Percentiles rank a stretch among this genome's conserved stretches.
Conservation (phyloP, 371 early-diverging fungal species). For the Saksenaea oblongispora region DNA sequence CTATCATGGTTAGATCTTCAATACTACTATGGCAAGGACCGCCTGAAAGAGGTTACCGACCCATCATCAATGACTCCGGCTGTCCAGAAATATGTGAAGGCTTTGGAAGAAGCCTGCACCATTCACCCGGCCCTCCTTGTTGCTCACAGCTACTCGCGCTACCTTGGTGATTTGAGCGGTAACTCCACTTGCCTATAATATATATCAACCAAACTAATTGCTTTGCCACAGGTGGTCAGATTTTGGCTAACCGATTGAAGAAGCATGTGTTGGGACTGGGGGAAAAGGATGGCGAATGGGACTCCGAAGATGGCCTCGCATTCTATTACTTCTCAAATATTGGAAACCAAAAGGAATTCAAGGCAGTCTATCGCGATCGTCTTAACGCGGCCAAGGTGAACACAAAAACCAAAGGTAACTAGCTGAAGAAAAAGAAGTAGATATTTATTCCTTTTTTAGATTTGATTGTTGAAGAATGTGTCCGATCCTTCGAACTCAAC, state of each 20-base stretch:
- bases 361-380: slow-evolving; percentile 56
- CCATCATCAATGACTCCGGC: slow-evolving; percentile 54
- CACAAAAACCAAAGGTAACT: slow-evolving; percentile 32
- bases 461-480: slow-evolving; percentile 43
- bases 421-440: neutral
- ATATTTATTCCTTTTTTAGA: slow-evolving; percentile 13
- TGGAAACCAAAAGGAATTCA: slow-evolving; percentile 59
- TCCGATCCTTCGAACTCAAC: slow-evolving; percentile 46
- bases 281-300: slow-evolving; percentile 41
- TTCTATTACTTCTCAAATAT: slow-evolving; percentile 56
- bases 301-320: slow-evolving; percentile 45
- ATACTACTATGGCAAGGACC: slow-evolving; percentile 55
- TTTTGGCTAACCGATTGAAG: slow-evolving; percentile 55
- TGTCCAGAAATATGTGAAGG: slow-evolving; percentile 47
- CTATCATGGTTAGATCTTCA: slow-evolving; percentile 40
- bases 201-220: neutral
- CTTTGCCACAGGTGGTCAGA: slow-evolving; percentile 55
- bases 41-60: slow-evolving; percentile 34
- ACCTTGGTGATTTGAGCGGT: slow-evolving; percentile 64
- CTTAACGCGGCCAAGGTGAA: slow-evolving; percentile 47
- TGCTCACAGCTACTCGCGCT: slow-evolving; percentile 64
- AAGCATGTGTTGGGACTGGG: slow-evolving; percentile 43
- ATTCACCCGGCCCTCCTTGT: slow-evolving; percentile 55
- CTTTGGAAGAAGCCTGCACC: slow-evolving; percentile 48
- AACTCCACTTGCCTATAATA: neutral